Conservation (phyloP, 352 stramenopile genomes). For the Phytophthora litchii region DNA sequence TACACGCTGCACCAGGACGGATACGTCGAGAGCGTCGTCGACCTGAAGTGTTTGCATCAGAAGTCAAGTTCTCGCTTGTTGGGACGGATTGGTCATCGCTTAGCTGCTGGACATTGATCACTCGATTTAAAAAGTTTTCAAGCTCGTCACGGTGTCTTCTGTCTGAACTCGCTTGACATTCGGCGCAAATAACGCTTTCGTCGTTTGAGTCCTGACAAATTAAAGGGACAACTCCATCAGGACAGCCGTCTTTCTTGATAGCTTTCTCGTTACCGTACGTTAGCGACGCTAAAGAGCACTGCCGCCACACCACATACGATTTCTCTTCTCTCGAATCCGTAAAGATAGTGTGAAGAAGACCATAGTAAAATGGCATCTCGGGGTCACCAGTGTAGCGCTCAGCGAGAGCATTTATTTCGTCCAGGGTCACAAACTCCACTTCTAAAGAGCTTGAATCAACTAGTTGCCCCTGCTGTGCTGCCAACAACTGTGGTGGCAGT, state of each 20-base stretch:
- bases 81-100: slow-evolving; percentile 59
- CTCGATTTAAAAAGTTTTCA: slow-evolving; percentile 67
- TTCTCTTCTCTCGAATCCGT: slow-evolving; percentile 13
- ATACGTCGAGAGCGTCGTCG: slow-evolving; percentile 72
- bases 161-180: slow-evolving; percentile 55
- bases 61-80: slow-evolving; percentile 44
- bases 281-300: slow-evolving; percentile 50
- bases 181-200: slow-evolving; percentile 42
- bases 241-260: slow-evolving; percentile 22
- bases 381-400: slow-evolving; percentile 67
- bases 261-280: slow-evolving; percentile 31
- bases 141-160: slow-evolving; percentile 50
- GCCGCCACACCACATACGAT: slow-evolving; percentile 46
- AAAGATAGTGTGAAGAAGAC: slow-evolving; percentile 29
- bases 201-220: slow-evolving; percentile 39
- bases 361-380: slow-evolving; percentile 57
- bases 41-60: slow-evolving; percentile 43
- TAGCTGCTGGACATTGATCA: slow-evolving; percentile 69
- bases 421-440: slow-evolving; percentile 63
- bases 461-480: slow-evolving; percentile 42
- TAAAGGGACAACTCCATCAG: slow-evolving; percentile 34
- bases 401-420: slow-evolving; percentile 63
- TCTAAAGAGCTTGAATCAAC: slow-evolving; percentile 53
- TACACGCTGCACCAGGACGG: slow-evolving; percentile 51
- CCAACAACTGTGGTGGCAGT: slow-evolving; percentile 51